phyloP scores from a whole-genome alignment of 345 rosid genomes.

The Camelina sativa region DNA sequence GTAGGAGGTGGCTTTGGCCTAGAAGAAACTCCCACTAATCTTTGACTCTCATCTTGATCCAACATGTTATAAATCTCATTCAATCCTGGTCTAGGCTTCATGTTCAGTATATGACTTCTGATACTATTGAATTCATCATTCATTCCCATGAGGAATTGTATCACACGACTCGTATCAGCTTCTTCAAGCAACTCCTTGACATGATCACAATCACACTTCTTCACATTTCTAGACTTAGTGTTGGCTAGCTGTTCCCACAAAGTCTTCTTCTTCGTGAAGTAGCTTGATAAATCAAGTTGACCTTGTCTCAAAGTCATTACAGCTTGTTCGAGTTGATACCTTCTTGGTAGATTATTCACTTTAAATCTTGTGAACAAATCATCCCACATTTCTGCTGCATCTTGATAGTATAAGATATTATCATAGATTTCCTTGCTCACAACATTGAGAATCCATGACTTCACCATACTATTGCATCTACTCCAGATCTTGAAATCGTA shows the following conservation, averaged over 20 bases:
- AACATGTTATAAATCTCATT: not conserved
- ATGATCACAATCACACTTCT: not conserved
- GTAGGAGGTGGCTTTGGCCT: too few relatives aligned
- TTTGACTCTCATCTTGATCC: not conserved
- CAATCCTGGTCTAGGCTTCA: not conserved
- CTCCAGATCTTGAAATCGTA: not conserved
- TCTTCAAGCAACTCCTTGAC: too few relatives aligned
- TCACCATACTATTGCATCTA: not conserved
- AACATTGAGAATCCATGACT: not conserved
- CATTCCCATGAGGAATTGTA: too few relatives aligned
- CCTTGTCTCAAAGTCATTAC: not conserved
- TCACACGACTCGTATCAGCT: too few relatives aligned
- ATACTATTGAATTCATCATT: too few relatives aligned
- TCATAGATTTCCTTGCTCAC: not conserved
- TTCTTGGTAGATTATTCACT: not conserved
- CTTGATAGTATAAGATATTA: not conserved
- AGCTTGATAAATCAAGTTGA: fast-evolving
- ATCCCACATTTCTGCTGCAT: not conserved
- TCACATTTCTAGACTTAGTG: not conserved
- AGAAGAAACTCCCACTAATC: too few relatives aligned
- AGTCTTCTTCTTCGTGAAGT: conserved; percentile 2
- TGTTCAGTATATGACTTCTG: not conserved
- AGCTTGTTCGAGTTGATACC: not conserved
- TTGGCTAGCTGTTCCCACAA: not conserved
- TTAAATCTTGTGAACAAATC: not conserved